Evolutionary conservation across 2,329 filamentous ascomycete species (phyloP).

Genomic region (Penicillium sumatraense): DNA sequence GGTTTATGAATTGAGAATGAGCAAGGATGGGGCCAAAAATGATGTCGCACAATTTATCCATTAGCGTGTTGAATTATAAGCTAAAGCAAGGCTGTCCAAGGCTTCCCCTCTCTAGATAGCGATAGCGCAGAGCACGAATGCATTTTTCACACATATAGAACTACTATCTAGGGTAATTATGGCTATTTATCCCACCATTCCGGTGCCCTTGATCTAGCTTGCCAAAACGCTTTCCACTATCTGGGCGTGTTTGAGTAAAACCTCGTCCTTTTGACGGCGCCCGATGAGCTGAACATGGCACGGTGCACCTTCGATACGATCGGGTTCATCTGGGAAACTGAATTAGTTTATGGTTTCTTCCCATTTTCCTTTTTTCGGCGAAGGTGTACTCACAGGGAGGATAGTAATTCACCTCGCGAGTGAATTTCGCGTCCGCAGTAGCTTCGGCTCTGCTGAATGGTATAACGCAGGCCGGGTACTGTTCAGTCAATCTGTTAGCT

Average conservation of each 20-base stretch:
- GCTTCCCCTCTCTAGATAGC: neutral
- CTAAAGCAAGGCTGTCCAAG: neutral
- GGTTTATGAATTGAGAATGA: neutral
- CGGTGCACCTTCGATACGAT: constrained; percentile 24
- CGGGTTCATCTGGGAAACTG: constrained; percentile 16
- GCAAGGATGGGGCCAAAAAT: neutral
- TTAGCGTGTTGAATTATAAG: neutral
- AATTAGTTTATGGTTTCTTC: neutral
- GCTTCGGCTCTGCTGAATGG: constrained; percentile 24
- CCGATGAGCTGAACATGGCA: constrained; percentile 31
- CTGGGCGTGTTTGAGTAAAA: constrained; percentile 21
- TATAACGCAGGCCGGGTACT: constrained; percentile 29
- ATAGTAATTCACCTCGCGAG: constrained; percentile 23
- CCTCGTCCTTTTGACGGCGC: constrained; percentile 28
- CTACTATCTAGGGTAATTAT: neutral
- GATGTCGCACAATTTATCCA: neutral
- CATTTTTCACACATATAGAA: neutral
- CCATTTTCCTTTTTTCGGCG: neutral
- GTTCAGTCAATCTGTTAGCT: neutral
- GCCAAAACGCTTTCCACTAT: constrained; percentile 16
- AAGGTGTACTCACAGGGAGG: constrained; percentile 23
- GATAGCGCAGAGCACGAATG: neutral
- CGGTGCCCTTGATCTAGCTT: neutral
- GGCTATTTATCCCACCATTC: neutral
- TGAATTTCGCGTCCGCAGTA: constrained; percentile 20